Percentiles rank a stretch among this genome's conserved stretches.
phyloP scores from a whole-genome alignment of 2,329 filamentous ascomycete genomes.

The Cladophialophora exuberans region DNA sequence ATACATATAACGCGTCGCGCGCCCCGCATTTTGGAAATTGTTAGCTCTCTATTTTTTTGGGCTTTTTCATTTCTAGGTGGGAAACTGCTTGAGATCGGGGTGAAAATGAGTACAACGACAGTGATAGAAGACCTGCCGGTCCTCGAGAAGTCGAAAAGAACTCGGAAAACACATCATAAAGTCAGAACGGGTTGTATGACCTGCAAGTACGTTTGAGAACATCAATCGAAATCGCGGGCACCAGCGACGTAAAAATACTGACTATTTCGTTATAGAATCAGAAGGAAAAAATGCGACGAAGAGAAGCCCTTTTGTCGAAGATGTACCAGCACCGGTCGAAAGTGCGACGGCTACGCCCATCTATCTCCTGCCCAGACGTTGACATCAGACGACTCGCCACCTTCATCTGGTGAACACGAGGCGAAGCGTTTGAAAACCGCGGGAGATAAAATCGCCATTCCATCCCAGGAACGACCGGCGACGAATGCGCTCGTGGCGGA shows the following conservation, averaged over 20 bases:
- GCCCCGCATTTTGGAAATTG: too few species aligned
- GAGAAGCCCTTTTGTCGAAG: conserved; percentile 36
- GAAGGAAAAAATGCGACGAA: conserved; percentile 41
- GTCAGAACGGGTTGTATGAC: conserved; percentile 33
- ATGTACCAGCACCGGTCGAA: conserved; percentile 39
- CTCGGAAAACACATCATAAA: conserved; percentile 32
- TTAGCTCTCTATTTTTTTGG: too few species aligned
- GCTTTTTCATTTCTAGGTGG: too few species aligned
- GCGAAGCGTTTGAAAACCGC: conserved; percentile 33
- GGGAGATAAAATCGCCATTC: conserved; percentile 17
- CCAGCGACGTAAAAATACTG: not conserved
- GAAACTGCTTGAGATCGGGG: not conserved
- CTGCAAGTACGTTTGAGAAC: conserved; percentile 23
- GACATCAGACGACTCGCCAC: conserved; percentile 29
- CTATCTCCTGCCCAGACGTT: conserved; percentile 7
- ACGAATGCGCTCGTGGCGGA: conserved; percentile 31
- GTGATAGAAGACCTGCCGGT: conserved; percentile 7
- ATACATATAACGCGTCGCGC: too few species aligned
- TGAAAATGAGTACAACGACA: conserved; percentile 10
- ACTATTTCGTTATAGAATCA: conserved; percentile 17
- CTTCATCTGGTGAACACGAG: conserved; percentile 24
- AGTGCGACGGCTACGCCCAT: conserved; percentile 38
- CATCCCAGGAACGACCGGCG: conserved; percentile 23
- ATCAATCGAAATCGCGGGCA: not conserved
- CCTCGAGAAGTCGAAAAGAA: conserved; percentile 25